Evolutionary conservation across 192 early-diverging fungal species (phyloP).

Genomic region (Backusella mclennaniae): DNA sequence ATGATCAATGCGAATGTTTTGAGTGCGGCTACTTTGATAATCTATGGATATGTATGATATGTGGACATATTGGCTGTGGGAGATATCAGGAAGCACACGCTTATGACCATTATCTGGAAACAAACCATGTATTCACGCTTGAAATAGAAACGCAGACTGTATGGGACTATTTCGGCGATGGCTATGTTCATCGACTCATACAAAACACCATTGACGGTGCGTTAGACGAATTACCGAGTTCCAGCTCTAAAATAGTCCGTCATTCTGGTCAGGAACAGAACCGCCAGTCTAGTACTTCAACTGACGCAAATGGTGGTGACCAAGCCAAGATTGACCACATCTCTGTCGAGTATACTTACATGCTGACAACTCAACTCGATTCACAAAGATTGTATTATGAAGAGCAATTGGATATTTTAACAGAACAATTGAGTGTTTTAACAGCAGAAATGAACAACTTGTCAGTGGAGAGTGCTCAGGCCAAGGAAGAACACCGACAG

Average conservation of each 20-base stretch:
- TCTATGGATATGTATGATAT: conserved; percentile 97
- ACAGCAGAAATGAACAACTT: conserved; percentile 29
- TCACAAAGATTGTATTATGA: conserved; percentile 89
- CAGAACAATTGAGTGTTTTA: conserved; percentile 49
- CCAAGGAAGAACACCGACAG: neutral
- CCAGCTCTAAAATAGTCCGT: neutral
- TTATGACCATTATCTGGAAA: conserved; percentile 80
- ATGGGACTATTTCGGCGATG: conserved; percentile 98
- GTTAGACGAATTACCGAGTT: conserved; percentile 79
- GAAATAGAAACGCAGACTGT: conserved; percentile 95
- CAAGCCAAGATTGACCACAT: conserved; percentile 76
- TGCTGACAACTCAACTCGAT: conserved; percentile 84
- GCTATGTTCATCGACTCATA: conserved; percentile 92
- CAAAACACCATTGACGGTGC: conserved; percentile 93
- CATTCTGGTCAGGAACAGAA: neutral
- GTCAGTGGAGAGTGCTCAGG: neutral
- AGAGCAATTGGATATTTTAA: conserved; percentile 53
- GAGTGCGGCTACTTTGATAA: conserved; percentile 74
- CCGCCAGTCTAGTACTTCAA: neutral
- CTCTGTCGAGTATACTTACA: conserved; percentile 76
- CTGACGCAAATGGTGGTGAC: neutral
- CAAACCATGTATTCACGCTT: conserved; percentile 84
- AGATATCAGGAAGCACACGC: conserved; percentile 91
- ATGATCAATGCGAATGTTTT: conserved; percentile 49
- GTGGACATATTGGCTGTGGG: conserved; percentile 95